Evolutionary conservation across 805 yeast genomes (phyloP).

Genomic region (Debaryomyces tyrocola): DNA sequence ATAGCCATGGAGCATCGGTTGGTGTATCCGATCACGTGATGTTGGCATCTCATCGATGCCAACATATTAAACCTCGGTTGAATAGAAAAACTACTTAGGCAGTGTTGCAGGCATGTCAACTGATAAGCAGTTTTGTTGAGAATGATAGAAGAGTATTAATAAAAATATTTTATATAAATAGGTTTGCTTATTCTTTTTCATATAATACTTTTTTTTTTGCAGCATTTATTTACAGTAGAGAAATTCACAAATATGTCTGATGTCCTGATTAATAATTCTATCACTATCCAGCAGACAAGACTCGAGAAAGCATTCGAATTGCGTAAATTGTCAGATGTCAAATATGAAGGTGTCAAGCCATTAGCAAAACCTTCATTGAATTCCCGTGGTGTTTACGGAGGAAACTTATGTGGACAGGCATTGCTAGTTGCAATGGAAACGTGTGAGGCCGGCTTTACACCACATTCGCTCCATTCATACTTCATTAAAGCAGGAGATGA

Average conservation of each 20-base stretch:
- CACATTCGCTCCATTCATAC: conserved; percentile 42
- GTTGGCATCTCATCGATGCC: too few species aligned
- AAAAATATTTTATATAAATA: too few species aligned
- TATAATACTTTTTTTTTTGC: too few species aligned
- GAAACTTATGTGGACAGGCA: conserved; percentile 36
- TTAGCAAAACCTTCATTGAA: conserved; percentile 27
- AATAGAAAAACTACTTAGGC: neutral
- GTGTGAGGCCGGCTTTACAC: conserved; percentile 29
- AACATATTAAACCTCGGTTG: conserved; percentile 1
- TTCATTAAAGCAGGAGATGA: conserved; percentile 41
- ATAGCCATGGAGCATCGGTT: neutral
- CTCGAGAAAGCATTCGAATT: conserved; percentile 13
- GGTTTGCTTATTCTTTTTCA: too few species aligned
- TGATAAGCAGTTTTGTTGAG: neutral
- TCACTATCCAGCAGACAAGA: conserved; percentile 1
- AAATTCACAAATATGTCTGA: neutral
- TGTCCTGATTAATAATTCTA: neutral
- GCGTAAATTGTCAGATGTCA: conserved; percentile 3
- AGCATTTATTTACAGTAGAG: too few species aligned
- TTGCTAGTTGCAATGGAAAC: conserved; percentile 36
- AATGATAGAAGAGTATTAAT: too few species aligned
- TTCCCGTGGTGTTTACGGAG: conserved; percentile 44
- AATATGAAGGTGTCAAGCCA: conserved; percentile 23
- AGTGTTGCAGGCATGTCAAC: neutral
- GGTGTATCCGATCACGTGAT: neutral